These are phyloP conservation scores for Globisporangium paroecandrum DNA, from an alignment of 352 stramenopile species.

Conservation along the genomic window DNA sequence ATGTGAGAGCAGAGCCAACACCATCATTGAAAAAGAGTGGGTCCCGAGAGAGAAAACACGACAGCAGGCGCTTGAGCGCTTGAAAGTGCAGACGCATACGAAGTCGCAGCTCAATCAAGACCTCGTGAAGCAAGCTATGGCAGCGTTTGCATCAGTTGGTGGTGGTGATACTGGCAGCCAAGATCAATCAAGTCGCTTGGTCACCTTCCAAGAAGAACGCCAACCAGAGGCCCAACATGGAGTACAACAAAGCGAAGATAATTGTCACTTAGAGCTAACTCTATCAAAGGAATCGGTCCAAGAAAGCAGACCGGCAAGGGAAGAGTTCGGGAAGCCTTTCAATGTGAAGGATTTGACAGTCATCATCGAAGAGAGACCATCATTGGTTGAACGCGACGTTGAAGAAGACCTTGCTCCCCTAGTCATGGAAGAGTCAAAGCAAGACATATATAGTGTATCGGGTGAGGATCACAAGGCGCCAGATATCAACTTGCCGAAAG, in stretches of 20 bases:
- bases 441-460: background rate
- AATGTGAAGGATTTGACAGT: slow-evolving; percentile 19
- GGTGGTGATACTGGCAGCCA: background rate
- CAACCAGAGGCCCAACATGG: background rate
- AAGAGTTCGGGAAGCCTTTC: background rate
- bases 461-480: slow-evolving; percentile 4
- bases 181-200: background rate
- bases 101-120: slow-evolving; percentile 45
- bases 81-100: slow-evolving; percentile 28
- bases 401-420: background rate
- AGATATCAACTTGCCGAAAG: background rate
- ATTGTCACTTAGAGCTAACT: too few species aligned
- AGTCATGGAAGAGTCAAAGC: slow-evolving; percentile 4
- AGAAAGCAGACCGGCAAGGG: background rate
- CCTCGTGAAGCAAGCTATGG: slow-evolving; percentile 54
- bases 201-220: background rate
- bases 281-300: background rate
- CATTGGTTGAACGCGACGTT: background rate
- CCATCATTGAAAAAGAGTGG: slow-evolving; percentile 54
- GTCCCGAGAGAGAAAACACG: slow-evolving; percentile 48
- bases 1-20: slow-evolving; percentile 43
- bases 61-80: slow-evolving; percentile 37
- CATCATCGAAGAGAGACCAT: slow-evolving; percentile 17
- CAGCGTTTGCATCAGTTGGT: slow-evolving; percentile 10
- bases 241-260: background rate